These are phyloP conservation scores for Picochlorum sp. DNA, from an alignment of 139 green algal genomes.

Conservation along the genomic window DNA sequence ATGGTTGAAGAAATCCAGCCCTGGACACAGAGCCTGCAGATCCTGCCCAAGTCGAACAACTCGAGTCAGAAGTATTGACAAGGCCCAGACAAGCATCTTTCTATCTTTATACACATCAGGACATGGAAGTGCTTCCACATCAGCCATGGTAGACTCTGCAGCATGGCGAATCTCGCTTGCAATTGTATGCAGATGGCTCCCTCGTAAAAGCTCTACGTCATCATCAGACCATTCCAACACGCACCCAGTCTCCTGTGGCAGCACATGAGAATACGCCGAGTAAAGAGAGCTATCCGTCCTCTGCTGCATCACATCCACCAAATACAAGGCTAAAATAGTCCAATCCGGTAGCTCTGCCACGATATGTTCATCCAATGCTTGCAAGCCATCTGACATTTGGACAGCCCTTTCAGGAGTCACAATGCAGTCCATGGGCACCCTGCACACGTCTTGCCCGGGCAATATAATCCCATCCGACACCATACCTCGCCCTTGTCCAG, in stretches of 20 bases:
- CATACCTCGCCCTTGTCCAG: slow-evolving; percentile 43
- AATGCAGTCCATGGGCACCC: slow-evolving; percentile 35
- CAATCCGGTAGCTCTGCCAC: slow-evolving; percentile 39
- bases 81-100: slow-evolving; percentile 30
- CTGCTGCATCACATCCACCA: slow-evolving; percentile 31
- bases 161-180: slow-evolving; percentile 32
- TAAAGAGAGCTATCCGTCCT: not conserved
- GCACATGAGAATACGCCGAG: slow-evolving; percentile 33
- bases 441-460: slow-evolving; percentile 38
- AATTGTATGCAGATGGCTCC: slow-evolving; percentile 13
- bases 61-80: slow-evolving; percentile 55
- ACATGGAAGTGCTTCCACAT: slow-evolving; percentile 21
- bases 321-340: slow-evolving; percentile 51
- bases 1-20: slow-evolving; percentile 62
- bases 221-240: slow-evolving; percentile 54
- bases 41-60: slow-evolving; percentile 40
- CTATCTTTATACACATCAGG: slow-evolving; percentile 18
- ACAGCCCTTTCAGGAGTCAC: slow-evolving; percentile 33
- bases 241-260: slow-evolving; percentile 34
- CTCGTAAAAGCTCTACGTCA: slow-evolving; percentile 40
- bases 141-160: slow-evolving; percentile 25
- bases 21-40: slow-evolving; percentile 48
- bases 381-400: not conserved
- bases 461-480: slow-evolving; percentile 29
- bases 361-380: not conserved